Percentiles rank a stretch among this genome's conserved stretches.
Conservation (phyloP, 345 rosid species). For the Eucalyptus regnans region DNA sequence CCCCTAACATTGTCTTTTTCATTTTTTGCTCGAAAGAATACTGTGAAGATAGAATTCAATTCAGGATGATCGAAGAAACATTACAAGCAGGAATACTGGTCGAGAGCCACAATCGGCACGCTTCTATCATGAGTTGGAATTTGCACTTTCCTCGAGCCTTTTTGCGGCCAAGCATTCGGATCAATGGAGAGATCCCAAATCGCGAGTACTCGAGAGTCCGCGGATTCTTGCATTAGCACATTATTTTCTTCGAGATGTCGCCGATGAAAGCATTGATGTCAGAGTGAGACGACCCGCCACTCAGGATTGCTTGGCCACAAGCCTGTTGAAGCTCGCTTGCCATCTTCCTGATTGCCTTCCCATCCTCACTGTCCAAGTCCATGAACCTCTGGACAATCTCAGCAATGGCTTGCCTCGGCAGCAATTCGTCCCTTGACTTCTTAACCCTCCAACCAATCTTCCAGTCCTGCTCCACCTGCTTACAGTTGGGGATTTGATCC, state of each 20-base stretch:
- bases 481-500: constrained; percentile 11
- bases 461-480: constrained; percentile 10
- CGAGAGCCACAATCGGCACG: not conserved
- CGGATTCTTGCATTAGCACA: not conserved
- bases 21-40: not conserved
- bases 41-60: not conserved
- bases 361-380: not conserved
- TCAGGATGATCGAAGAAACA: not conserved
- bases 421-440: not conserved
- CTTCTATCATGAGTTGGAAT: not conserved
- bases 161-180: not conserved
- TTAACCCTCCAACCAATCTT: constrained; percentile 9
- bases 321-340: not conserved
- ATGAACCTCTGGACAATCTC: not conserved
- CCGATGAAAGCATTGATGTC: not conserved
- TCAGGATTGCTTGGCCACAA: constrained; percentile 14
- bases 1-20: not conserved
- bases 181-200: not conserved
- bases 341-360: not conserved
- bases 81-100: not conserved
- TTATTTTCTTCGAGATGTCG: not conserved
- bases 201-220: not conserved
- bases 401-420: not conserved
- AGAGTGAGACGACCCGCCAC: constrained; percentile 25
- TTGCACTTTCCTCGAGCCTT: not conserved